These are phyloP conservation scores for Auxenochlorella pyrenoidosa DNA, from an alignment of 139 green algal genomes.

Conservation along the genomic window DNA sequence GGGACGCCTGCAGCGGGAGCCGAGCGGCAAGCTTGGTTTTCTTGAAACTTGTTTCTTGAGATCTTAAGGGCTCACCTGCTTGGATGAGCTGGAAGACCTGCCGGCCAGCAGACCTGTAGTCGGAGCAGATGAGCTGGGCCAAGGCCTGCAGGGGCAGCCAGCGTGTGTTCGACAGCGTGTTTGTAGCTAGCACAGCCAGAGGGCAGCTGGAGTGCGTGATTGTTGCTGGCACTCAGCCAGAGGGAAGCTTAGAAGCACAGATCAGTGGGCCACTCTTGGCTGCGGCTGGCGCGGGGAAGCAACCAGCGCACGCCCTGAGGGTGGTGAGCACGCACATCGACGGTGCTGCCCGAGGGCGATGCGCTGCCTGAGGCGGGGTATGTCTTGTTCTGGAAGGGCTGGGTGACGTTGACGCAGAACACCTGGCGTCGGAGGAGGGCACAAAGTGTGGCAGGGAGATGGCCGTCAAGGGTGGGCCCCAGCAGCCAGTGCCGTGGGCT, in stretches of 20 bases:
- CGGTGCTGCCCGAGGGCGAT: background rate
- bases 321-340: background rate
- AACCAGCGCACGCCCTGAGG: too few relatives aligned
- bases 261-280: too few relatives aligned
- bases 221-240: too few relatives aligned
- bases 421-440: background rate
- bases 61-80: background rate
- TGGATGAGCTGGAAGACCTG: background rate
- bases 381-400: background rate
- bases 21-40: too few relatives aligned
- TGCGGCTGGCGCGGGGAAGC: too few relatives aligned
- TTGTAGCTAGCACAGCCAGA: too few relatives aligned
- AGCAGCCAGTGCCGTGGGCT: too few relatives aligned
- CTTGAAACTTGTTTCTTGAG: too few relatives aligned
- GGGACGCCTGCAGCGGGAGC: too few relatives aligned
- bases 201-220: too few relatives aligned
- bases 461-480: background rate
- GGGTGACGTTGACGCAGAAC: slow-evolving; percentile 1
- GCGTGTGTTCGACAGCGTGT: too few relatives aligned
- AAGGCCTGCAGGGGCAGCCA: background rate
- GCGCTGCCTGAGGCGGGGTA: background rate
- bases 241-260: too few relatives aligned
- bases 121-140: slow-evolving; percentile 4
- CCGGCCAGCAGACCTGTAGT: background rate
- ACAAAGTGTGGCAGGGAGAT: background rate